Evolutionary conservation across 345 rosid species (phyloP).

Genomic region (Eucalyptus leucophloia): DNA sequence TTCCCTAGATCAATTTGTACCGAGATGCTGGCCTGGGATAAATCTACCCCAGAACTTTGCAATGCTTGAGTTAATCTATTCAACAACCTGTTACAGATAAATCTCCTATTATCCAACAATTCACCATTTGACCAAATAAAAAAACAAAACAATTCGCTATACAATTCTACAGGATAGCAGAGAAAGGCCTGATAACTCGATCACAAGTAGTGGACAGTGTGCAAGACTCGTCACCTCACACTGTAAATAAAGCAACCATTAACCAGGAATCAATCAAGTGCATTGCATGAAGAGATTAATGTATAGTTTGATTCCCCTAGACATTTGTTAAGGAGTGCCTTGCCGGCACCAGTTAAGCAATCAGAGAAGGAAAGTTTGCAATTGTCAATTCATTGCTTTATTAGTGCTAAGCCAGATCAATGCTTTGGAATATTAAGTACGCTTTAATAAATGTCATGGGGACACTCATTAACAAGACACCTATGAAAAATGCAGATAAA

Average conservation of each 20-base stretch:
- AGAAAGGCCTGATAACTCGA: background rate
- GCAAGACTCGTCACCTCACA: background rate
- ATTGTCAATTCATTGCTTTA: background rate
- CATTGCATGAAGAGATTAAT: background rate
- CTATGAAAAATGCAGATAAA: background rate
- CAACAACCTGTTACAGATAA: conserved; percentile 43
- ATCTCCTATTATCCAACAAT: background rate
- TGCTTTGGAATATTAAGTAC: background rate
- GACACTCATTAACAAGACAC: background rate
- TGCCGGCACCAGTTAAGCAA: background rate
- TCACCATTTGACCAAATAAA: background rate
- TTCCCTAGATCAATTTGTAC: conserved; percentile 87
- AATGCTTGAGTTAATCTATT: conserved; percentile 70
- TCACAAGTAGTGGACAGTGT: background rate
- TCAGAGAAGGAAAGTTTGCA: background rate
- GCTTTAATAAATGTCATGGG: background rate
- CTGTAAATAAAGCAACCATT: background rate
- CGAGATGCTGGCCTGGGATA: conserved; percentile 76
- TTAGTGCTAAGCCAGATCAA: background rate
- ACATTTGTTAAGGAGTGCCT: background rate
- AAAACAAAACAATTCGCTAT: background rate
- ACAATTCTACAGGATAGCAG: background rate
- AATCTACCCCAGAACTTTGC: conserved; percentile 81
- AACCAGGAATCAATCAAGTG: background rate
- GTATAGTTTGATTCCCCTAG: background rate